phyloP scores from a whole-genome alignment of 805 yeast species.

The Zygosaccharomyces bailii region DNA sequence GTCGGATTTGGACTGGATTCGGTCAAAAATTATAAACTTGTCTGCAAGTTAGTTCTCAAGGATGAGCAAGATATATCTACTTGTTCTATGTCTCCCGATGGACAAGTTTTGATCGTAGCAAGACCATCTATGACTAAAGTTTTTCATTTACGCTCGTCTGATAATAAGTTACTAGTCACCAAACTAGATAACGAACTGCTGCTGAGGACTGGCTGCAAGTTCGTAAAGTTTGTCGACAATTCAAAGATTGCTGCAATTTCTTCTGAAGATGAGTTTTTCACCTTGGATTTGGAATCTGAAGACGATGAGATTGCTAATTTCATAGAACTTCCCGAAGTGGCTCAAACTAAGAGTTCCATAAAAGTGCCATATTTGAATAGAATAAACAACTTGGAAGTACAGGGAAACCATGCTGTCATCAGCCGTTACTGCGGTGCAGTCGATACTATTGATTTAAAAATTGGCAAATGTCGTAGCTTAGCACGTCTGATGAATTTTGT shows the following conservation, averaged over 20 bases:
- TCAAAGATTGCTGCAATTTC: constrained; percentile 50
- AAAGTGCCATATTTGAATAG: constrained; percentile 47
- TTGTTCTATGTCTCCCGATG: constrained; percentile 63
- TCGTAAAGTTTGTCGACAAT: constrained; percentile 47
- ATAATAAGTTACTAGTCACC: constrained; percentile 43
- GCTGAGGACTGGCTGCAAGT: constrained; percentile 52
- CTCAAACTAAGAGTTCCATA: constrained; percentile 28
- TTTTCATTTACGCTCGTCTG: constrained; percentile 52
- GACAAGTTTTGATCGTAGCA: constrained; percentile 65
- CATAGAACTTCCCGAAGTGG: constrained; percentile 41
- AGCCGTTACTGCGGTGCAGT: constrained; percentile 65
- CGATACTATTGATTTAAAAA: constrained; percentile 42
- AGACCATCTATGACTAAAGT: constrained; percentile 65
- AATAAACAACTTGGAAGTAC: constrained; percentile 51
- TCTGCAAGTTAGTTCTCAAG: constrained; percentile 59
- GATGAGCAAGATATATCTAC: constrained; percentile 79
- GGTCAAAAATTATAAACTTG: constrained; percentile 44
- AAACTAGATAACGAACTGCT: constrained; percentile 46
- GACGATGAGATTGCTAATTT: constrained; percentile 39
- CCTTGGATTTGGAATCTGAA: constrained; percentile 41
- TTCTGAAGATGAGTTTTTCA: constrained; percentile 58
- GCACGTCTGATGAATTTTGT: constrained; percentile 59
- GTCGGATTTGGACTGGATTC: constrained; percentile 37
- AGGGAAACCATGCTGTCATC: constrained; percentile 51
- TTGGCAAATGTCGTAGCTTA: constrained; percentile 39